phyloP scores from a whole-genome alignment of 108 stramenopile species.

The Nitzschia sp. region DNA sequence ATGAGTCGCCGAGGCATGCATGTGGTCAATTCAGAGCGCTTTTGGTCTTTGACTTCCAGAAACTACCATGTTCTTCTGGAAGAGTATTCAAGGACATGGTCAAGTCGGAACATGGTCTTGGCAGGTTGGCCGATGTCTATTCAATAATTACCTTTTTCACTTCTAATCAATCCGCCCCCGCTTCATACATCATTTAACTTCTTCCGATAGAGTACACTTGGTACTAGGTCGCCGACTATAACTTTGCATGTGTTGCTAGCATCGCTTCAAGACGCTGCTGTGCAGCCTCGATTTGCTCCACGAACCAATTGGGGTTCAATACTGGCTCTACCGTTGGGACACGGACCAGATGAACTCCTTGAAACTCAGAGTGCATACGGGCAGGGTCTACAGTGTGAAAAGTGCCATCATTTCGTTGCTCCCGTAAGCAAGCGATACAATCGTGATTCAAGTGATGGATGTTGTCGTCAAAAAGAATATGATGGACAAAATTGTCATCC shows the following conservation, averaged over 20 bases:
- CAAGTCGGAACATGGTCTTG: slow-evolving; percentile 19
- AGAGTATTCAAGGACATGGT: slow-evolving; percentile 17
- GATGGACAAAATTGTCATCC: slow-evolving; percentile 38
- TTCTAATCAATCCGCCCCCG: background rate
- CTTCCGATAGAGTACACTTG: too few relatives aligned
- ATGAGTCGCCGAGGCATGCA: slow-evolving; percentile 26
- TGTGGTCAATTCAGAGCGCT: slow-evolving; percentile 21
- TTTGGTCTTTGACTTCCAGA: slow-evolving; percentile 8
- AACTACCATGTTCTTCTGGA: slow-evolving; percentile 10
- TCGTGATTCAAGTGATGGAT: slow-evolving; percentile 75
- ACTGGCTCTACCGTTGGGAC: slow-evolving; percentile 79
- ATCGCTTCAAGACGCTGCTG: slow-evolving; percentile 18
- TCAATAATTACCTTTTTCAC: background rate
- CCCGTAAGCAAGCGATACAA: slow-evolving; percentile 72
- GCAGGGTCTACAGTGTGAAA: slow-evolving; percentile 50
- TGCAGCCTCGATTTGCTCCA: slow-evolving; percentile 60
- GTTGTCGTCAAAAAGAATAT: slow-evolving; percentile 86
- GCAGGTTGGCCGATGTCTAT: slow-evolving; percentile 11
- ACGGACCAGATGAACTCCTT: slow-evolving; percentile 76
- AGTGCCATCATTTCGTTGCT: slow-evolving; percentile 24
- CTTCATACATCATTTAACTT: too few relatives aligned
- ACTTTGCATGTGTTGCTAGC: background rate
- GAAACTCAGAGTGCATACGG: slow-evolving; percentile 41
- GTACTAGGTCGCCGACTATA: background rate
- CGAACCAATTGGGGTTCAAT: slow-evolving; percentile 70